phyloP scores from a whole-genome alignment of 116 monocot species.

The Trichopus zeylanicus region DNA sequence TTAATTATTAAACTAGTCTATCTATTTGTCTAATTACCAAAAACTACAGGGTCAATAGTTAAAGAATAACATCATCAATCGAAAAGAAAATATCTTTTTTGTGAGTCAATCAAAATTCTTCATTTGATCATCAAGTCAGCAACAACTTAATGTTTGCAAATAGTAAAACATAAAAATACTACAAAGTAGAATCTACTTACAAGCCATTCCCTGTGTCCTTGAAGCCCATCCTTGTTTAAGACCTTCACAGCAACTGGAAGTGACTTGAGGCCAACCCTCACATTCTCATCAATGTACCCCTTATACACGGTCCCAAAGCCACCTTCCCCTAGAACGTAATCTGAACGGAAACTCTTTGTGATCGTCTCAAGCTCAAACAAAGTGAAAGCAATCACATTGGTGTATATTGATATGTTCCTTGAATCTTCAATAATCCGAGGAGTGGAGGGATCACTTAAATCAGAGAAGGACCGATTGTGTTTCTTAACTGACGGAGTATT shows the following conservation, averaged over 20 bases:
- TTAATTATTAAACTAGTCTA: no score
- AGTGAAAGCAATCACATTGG: slow-evolving; percentile 75
- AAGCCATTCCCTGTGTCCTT: slow-evolving; percentile 95
- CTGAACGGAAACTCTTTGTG: slow-evolving; percentile 83
- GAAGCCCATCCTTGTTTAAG: slow-evolving; percentile 84
- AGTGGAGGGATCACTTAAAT: slow-evolving; percentile 48
- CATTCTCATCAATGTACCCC: slow-evolving; percentile 93
- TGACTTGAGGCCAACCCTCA: slow-evolving; percentile 74
- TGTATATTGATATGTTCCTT: slow-evolving; percentile 72
- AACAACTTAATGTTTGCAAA: background rate
- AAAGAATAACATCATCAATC: no score
- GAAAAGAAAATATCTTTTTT: no score
- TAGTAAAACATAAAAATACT: background rate
- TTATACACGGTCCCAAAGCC: slow-evolving; percentile 95
- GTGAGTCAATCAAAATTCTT: no score
- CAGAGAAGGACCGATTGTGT: slow-evolving; percentile 51
- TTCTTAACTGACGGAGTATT: slow-evolving; percentile 46
- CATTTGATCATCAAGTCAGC: background rate
- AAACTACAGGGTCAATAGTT: no score
- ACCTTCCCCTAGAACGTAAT: slow-evolving; percentile 91
- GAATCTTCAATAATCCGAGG: slow-evolving; percentile 61
- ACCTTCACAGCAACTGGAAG: slow-evolving; percentile 93
- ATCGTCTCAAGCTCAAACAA: slow-evolving; percentile 83
- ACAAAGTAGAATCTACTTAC: slow-evolving; percentile 32
- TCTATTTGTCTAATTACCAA: no score